Evolutionary conservation across 164 flowering plant genomes (phyloP), one percentile per base, ranked within the genome.

Genomic region (Nymphaea thermarum): DNA sequence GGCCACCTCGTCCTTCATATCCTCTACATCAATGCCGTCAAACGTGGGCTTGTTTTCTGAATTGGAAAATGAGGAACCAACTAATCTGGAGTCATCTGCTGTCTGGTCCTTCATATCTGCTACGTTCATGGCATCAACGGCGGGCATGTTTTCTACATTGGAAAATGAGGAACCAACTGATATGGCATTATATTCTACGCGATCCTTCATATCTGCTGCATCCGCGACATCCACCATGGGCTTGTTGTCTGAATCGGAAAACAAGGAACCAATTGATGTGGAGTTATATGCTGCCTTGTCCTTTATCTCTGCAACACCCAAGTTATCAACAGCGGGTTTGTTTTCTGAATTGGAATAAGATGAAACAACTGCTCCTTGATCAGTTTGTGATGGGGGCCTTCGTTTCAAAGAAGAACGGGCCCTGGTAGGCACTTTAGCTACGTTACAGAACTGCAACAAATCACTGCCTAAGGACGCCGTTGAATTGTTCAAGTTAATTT

Each of bases 361-460:
- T 25, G 36, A 25, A 1, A 25, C 36, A 25, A 25, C 36, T 25
- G 36, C 36, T 25, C 65, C 55, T 14, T 71, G 68, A 16, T 80
- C 63, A 44, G 60, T 83, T 66, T 61, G 72, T 77, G 80, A 84
- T 8, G 69, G 71, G 60, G 44, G 74, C 74, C 70, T 80, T 18
- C 15, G 43, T 63, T 77, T 42, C 79, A 84, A 66, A 15, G 90
- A 77, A 67, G 90, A 87, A 63, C 90, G 91, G 12, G 82, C 77
- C 76, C 65, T 84, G 42, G 91, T 86, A 42, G 91, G 89, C 62
- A 87, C 77, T 71, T 87, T 85, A 5, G 77, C 79, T 73, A 84
- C 84, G 60, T 67, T 77, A 75, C 86, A 82, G 2, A 85, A 62
- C 44, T 64, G 72, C 51, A 77, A 66, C 70, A 88, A 78, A 78